Percentiles rank a stretch among this genome's conserved stretches.
These are phyloP conservation scores for Magnusiomyces fungicola DNA, from an alignment of 1,139 yeast genomes.

Conservation along the genomic window DNA sequence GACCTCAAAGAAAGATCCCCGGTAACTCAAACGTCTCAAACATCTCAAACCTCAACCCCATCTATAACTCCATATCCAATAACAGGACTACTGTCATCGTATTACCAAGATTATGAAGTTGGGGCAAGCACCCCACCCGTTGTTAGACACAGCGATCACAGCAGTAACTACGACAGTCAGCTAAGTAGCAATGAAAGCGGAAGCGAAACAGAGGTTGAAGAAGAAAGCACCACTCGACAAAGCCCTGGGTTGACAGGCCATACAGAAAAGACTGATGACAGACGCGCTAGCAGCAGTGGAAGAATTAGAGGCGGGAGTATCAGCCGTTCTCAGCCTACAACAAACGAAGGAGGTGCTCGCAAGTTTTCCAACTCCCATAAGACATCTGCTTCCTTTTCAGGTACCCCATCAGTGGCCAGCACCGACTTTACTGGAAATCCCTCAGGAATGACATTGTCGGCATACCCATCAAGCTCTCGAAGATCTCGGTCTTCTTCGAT, in stretches of 20 bases:
- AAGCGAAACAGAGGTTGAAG: neutral
- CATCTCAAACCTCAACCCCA: too few species aligned
- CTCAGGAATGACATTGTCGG: neutral
- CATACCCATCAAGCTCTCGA: neutral
- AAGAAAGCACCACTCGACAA: neutral
- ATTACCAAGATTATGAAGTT: too few species aligned
- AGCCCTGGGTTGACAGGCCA: too few species aligned
- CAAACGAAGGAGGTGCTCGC: neutral
- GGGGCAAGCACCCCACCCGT: too few species aligned
- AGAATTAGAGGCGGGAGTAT: neutral
- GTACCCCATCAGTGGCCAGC: neutral
- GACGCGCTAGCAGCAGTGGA: neutral
- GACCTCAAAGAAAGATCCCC: too few species aligned
- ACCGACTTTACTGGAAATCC: neutral
- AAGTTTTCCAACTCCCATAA: neutral
- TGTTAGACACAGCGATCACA: too few species aligned
- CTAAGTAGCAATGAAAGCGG: neutral
- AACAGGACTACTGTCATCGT: too few species aligned
- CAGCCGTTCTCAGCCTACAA: neutral
- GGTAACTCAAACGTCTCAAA: too few species aligned
- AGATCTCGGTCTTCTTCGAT: neutral
- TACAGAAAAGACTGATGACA: neutral
- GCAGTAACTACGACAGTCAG: neutral
- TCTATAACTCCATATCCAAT: too few species aligned
- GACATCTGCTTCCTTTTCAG: neutral